Evolutionary conservation across 441 rosid genomes (phyloP).

Genomic region (Bocquillonia castaneifolia): DNA sequence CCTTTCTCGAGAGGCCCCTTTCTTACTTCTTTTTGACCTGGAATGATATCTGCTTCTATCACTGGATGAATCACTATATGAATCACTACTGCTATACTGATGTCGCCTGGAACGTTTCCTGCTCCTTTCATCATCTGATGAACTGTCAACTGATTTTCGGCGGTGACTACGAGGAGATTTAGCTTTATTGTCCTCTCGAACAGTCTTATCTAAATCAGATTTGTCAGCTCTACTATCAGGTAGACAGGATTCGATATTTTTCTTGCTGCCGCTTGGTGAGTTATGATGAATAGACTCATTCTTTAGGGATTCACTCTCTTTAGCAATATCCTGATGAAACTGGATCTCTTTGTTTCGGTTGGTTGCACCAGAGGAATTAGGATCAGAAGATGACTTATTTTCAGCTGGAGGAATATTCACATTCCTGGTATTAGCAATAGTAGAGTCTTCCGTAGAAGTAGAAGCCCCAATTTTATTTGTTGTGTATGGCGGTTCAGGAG

Average conservation of each 20-base stretch:
- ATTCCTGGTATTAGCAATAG: constrained; percentile 20
- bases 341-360: constrained; percentile 17
- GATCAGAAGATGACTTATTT: constrained; percentile 24
- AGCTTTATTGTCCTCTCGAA: constrained; percentile 33
- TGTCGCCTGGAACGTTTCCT: constrained; percentile 42
- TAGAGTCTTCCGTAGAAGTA: constrained; percentile 32
- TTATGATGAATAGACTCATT: constrained; percentile 13
- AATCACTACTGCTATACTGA: constrained; percentile 41
- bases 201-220: constrained; percentile 18
- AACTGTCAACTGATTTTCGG: constrained; percentile 31
- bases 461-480: constrained; percentile 25
- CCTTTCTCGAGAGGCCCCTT: constrained; percentile 52
- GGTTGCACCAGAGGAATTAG: constrained; percentile 11
- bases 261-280: constrained; percentile 19
- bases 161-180: constrained; percentile 27
- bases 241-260: constrained; percentile 19
- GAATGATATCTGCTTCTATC: constrained; percentile 37
- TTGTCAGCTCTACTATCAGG: constrained; percentile 29
- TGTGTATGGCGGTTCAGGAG: constrained; percentile 49
- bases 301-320: constrained; percentile 17
- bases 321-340: constrained; percentile 20
- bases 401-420: constrained; percentile 22
- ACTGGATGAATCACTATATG: constrained; percentile 55
- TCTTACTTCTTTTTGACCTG: constrained; percentile 51
- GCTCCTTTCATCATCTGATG: constrained; percentile 60